These are phyloP conservation scores for Abrus pulchellus DNA, from an alignment of 306 rosid species.

Conservation along the genomic window DNA sequence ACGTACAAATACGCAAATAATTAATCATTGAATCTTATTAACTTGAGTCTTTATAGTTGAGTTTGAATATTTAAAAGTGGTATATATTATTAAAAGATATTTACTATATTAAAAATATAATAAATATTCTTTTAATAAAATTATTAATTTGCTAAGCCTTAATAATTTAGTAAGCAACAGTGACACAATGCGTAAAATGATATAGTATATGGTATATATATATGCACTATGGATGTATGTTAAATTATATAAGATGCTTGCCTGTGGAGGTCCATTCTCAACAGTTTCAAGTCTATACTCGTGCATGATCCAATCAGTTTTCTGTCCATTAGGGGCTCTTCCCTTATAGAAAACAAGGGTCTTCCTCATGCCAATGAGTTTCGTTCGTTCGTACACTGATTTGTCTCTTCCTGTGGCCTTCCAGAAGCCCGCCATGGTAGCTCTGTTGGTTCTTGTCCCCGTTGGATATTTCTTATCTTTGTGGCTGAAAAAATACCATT, in stretches of 20 bases:
- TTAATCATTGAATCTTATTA: background rate
- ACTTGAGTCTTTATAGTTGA: no score
- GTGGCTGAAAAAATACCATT: slow-evolving; percentile 96
- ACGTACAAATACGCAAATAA: background rate
- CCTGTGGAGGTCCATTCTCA: slow-evolving; percentile 92
- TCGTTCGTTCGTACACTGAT: slow-evolving; percentile 76
- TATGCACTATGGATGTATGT: background rate
- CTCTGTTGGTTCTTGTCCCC: slow-evolving; percentile 94
- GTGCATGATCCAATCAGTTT: slow-evolving; percentile 96
- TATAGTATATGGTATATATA: background rate
- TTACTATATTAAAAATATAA: no score
- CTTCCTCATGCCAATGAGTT: slow-evolving; percentile 93
- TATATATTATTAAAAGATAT: no score
- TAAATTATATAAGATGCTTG: slow-evolving; percentile 39
- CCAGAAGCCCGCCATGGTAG: slow-evolving; percentile 95
- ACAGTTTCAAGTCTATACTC: slow-evolving; percentile 88
- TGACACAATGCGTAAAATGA: background rate
- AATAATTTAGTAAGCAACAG: slow-evolving; percentile 4
- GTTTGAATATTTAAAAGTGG: no score
- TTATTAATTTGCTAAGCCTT: no score
- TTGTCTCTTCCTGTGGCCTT: slow-evolving; percentile 97
- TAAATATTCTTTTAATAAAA: no score
- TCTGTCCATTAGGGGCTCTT: slow-evolving; percentile 95
- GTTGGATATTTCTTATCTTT: slow-evolving; percentile 98
- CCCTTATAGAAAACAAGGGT: slow-evolving; percentile 97